Evolutionary conservation across 208 protist species (phyloP).

Genomic region (Crithidia bombi): DNA sequence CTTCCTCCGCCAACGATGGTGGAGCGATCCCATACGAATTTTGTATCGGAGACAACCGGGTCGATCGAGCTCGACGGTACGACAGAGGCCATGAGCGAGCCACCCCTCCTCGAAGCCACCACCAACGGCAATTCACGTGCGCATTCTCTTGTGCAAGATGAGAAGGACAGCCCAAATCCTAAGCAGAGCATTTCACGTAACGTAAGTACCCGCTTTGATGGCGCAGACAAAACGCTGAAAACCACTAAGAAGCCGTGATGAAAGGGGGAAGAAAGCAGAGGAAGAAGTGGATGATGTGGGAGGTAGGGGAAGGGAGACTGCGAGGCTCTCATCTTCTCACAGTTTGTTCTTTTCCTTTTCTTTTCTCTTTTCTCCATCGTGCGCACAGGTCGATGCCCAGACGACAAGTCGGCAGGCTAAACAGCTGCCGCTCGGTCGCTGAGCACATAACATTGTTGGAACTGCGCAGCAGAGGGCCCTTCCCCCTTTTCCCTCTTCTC

Average conservation of each 20-base stretch:
- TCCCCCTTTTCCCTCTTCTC: slow-evolving; percentile 1
- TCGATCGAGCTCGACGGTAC: neutral
- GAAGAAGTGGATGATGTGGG: neutral
- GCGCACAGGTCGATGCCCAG: neutral
- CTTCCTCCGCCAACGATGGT: neutral
- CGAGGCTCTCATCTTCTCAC: neutral
- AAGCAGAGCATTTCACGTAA: neutral
- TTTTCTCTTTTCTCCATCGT: slow-evolving; percentile 14
- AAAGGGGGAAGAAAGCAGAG: neutral
- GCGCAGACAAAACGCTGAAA: neutral
- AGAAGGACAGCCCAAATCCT: slow-evolving; percentile 7
- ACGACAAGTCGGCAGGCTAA: too few relatives aligned
- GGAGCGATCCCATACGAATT: slow-evolving; percentile 16
- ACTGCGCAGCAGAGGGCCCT: too few relatives aligned
- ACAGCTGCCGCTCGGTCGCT: too few relatives aligned
- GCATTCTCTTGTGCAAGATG: neutral
- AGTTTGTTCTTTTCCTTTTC: slow-evolving; percentile 5
- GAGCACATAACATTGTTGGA: too few relatives aligned
- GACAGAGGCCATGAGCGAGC: slow-evolving; percentile 19
- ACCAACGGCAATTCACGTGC: slow-evolving; percentile 6
- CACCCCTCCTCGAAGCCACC: slow-evolving; percentile 35
- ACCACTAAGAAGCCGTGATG: neutral
- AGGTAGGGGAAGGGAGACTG: neutral
- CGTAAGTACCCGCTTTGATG: neutral
- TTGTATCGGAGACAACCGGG: slow-evolving; percentile 6